Evolutionary conservation across 2,329 filamentous ascomycete genomes (phyloP).

Genomic region (Bipolaris gigantea): DNA sequence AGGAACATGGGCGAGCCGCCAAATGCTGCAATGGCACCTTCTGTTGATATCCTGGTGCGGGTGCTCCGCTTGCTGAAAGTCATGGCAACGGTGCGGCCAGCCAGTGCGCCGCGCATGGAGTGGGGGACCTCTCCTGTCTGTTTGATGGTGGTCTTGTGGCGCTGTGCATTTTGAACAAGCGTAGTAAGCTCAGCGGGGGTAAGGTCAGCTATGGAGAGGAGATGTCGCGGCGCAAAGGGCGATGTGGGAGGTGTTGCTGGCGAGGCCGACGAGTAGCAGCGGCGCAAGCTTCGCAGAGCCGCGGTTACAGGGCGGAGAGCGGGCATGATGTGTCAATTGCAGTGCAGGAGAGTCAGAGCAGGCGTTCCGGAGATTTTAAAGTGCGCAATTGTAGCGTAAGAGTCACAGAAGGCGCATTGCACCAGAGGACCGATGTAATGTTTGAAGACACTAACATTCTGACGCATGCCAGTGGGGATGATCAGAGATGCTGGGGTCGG

Average conservation of each 20-base stretch:
- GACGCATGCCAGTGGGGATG: slow-evolving; percentile 11
- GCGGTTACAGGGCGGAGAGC: slow-evolving; percentile 33
- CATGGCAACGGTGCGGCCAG: slow-evolving; percentile 84
- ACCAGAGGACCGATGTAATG: slow-evolving; percentile 17
- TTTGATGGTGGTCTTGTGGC: slow-evolving; percentile 78
- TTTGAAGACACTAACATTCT: slow-evolving; percentile 19
- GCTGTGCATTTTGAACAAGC: slow-evolving; percentile 79
- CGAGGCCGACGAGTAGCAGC: slow-evolving; percentile 36
- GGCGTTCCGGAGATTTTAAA: slow-evolving; percentile 19
- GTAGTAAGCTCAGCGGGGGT: slow-evolving; percentile 75
- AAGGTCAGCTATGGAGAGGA: slow-evolving; percentile 89
- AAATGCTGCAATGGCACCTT: slow-evolving; percentile 84
- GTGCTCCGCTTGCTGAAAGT: slow-evolving; percentile 97
- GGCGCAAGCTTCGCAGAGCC: slow-evolving; percentile 38
- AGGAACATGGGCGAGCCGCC: slow-evolving; percentile 96
- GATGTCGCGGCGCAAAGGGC: slow-evolving; percentile 72
- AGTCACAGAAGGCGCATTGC: slow-evolving; percentile 25
- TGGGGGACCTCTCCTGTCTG: slow-evolving; percentile 61
- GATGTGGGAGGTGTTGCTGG: slow-evolving; percentile 52
- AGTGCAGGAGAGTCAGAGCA: background rate
- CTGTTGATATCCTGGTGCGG: slow-evolving; percentile 88
- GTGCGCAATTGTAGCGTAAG: slow-evolving; percentile 1
- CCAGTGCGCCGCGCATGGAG: slow-evolving; percentile 63
- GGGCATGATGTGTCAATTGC: slow-evolving; percentile 32
- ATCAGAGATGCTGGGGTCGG: slow-evolving; percentile 4